Base-by-base conservation (phyloP, 2,329 filamentous ascomycete species). In the Aspergillus clavatus region DNA sequence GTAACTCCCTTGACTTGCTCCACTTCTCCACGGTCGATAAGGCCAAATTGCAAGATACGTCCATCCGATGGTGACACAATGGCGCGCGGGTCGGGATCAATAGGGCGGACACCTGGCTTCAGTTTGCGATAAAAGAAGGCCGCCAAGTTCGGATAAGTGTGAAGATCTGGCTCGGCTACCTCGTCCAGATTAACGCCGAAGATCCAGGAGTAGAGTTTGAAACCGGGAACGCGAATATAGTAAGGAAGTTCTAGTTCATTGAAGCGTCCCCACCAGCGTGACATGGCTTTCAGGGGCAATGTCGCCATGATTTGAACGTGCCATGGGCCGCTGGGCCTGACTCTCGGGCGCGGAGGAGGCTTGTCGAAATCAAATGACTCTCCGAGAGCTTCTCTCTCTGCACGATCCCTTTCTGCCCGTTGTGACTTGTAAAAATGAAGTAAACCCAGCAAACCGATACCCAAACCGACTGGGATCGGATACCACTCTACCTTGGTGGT, bases 1-100 rank as follows among this genome's bases (percentile, higher is more conserved):
- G 93, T 98, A 78, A 98, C 93, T 48, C 93, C 93, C 71, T 98
- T 98, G 53, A 98, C 91, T 71, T 98, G 93, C 67, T 98, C 93
- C 35, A 98, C 94, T 61, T 96, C 89, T 38, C 91, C 90, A 59
- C 90, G 83, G 60, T 94, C 86, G 46, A 98, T 96, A 57, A 83
- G 83, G 8, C 93, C 93, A 57, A 89, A 96, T 59, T 97, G 91
- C 21, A 98, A 79, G 37, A 98, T 79, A 52, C 86, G 86, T 38
- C 93, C 93, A 66, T 98, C 93, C 4, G 93, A 82, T 1, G 93
- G 94, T 0, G 89, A 93, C 6, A 97, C 73, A 4, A 98, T 72
- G 7, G 89, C 86, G 60, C 87, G 84, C 1, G 81, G 79, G 55
- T 91, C 82, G 1, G 87, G 81, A 61, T 97, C 89, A 11, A 98